Evolutionary conservation across 352 stramenopile genomes (phyloP).

Genomic region (Phytophthora uliginosa): DNA sequence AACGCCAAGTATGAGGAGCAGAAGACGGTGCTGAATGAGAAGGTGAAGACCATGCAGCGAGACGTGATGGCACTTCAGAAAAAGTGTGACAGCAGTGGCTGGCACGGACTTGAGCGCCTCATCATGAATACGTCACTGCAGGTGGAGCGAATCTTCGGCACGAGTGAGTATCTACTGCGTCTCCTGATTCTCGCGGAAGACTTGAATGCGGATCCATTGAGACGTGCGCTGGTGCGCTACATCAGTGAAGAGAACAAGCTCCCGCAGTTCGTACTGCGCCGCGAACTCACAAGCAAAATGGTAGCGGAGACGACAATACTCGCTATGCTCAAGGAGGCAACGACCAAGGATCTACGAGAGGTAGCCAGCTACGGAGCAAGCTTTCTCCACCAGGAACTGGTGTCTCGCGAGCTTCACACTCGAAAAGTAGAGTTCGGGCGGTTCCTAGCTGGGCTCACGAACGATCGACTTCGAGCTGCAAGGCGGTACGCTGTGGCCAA

Average conservation of each 20-base stretch:
- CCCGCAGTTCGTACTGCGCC: conserved; percentile 71
- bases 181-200: conserved; percentile 83
- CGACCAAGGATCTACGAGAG: conserved; percentile 64
- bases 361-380: conserved; percentile 49
- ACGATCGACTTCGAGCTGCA: conserved; percentile 62
- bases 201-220: conserved; percentile 65
- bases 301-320: conserved; percentile 74
- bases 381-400: conserved; percentile 71
- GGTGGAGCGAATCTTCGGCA: conserved; percentile 76
- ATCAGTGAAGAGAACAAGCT: conserved; percentile 56
- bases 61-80: conserved; percentile 60
- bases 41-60: conserved; percentile 54
- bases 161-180: conserved; percentile 77
- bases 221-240: conserved; percentile 65
- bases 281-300: conserved; percentile 81
- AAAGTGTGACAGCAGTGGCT: conserved; percentile 57
- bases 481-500: conserved; percentile 33
- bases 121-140: conserved; percentile 62
- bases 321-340: conserved; percentile 64
- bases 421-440: conserved; percentile 61
- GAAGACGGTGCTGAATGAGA: conserved; percentile 41
- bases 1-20: conserved; percentile 71
- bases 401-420: conserved; percentile 73
- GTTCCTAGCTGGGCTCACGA: conserved; percentile 64
- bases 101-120: conserved; percentile 67